phyloP scores from a whole-genome alignment of 2,329 filamentous ascomycete species.

The Verticillium nubilum region DNA sequence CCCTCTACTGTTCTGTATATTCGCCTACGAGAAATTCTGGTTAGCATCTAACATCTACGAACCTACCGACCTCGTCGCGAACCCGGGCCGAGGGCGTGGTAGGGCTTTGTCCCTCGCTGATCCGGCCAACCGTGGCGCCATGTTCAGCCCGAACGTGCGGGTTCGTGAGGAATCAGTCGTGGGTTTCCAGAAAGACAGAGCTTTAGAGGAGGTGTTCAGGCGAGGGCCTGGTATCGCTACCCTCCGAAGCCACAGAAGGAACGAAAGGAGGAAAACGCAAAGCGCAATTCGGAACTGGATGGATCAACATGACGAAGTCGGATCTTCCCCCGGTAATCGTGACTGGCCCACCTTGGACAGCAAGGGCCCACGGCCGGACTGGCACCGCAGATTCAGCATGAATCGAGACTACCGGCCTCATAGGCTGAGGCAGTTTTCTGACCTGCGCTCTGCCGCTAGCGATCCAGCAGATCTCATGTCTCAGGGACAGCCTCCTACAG shows the following conservation, averaged over 20 bases:
- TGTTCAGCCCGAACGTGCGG: constrained; percentile 69
- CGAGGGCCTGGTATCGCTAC: constrained; percentile 61
- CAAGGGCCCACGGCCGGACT: constrained; percentile 34
- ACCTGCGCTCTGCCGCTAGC: constrained; percentile 54
- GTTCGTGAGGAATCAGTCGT: constrained; percentile 81
- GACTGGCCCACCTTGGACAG: constrained; percentile 46
- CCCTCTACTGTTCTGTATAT: constrained; percentile 81
- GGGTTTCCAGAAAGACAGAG: constrained; percentile 84
- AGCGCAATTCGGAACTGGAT: constrained; percentile 89
- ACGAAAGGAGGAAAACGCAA: constrained; percentile 67
- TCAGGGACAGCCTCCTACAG: constrained; percentile 1
- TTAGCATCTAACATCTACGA: constrained; percentile 73
- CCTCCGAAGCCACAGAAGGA: constrained; percentile 52
- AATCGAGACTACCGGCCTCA: constrained; percentile 39
- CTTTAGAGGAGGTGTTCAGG: constrained; percentile 86
- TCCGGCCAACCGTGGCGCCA: constrained; percentile 46
- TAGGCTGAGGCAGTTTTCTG: constrained; percentile 45
- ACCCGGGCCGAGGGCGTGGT: constrained; percentile 46
- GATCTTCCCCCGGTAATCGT: constrained; percentile 33
- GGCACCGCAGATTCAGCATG: constrained; percentile 48
- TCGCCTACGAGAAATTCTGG: constrained; percentile 76
- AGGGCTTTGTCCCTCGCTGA: constrained; percentile 53
- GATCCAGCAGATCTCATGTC: constrained; percentile 60
- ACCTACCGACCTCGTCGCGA: constrained; percentile 80
- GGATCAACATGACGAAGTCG: constrained; percentile 59